These are phyloP conservation scores for Populus hybrid DNA, from an alignment of 441 rosid genomes.

Conservation along the genomic window DNA sequence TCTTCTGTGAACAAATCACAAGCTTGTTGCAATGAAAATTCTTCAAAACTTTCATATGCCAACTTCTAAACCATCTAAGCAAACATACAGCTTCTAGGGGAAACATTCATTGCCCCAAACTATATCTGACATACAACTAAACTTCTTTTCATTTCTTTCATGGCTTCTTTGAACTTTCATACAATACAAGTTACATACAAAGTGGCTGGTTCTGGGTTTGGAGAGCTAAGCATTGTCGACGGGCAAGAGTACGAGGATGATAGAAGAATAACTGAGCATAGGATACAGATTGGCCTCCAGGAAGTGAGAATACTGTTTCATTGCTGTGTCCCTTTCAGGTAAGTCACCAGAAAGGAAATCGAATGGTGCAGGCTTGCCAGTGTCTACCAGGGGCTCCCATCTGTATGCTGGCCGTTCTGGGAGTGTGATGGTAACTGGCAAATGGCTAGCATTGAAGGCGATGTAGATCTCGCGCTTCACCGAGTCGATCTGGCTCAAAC, in stretches of 20 bases:
- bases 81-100: too few relatives aligned
- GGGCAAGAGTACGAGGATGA: conserved; percentile 57
- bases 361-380: conserved; percentile 72
- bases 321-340: conserved; percentile 54
- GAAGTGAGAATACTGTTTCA: conserved; percentile 67
- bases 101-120: not conserved
- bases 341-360: conserved; percentile 64
- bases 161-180: not conserved
- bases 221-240: conserved; percentile 19
- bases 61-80: not conserved
- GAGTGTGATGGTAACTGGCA: conserved; percentile 52
- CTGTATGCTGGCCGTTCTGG: conserved; percentile 77
- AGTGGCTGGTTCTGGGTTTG: not conserved
- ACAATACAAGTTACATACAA: not conserved
- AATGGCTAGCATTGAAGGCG: conserved; percentile 80
- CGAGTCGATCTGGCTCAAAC: conserved; percentile 53
- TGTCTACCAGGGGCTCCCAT: conserved; percentile 93
- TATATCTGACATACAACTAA: not conserved
- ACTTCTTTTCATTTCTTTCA: not conserved
- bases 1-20: not conserved
- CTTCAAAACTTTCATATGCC: too few relatives aligned
- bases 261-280: conserved; percentile 86
- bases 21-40: not conserved
- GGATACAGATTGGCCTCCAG: conserved; percentile 80
- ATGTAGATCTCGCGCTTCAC: conserved; percentile 77